Percentiles rank a stretch among this genome's conserved stretches.
phyloP scores from a whole-genome alignment of 2,329 filamentous ascomycete genomes.

The Xylariaceae sp. region DNA sequence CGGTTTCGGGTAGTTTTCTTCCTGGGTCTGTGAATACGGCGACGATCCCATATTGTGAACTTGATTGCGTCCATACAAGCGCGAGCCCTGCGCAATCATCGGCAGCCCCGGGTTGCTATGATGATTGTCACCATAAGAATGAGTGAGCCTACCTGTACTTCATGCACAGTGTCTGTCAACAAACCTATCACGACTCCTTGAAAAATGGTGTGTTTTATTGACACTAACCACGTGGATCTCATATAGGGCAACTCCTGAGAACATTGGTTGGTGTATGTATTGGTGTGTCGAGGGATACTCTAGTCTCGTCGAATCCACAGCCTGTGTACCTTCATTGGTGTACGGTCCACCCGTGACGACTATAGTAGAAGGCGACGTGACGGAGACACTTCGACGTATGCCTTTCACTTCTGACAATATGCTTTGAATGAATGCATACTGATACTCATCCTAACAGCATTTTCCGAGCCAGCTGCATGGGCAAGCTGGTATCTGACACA shows the following conservation, averaged over 20 bases:
- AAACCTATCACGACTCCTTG: no score
- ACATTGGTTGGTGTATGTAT: slow-evolving; percentile 16
- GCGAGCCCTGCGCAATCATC: slow-evolving; percentile 8
- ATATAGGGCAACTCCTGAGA: slow-evolving; percentile 10
- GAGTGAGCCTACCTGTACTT: not conserved
- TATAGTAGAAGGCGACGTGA: slow-evolving; percentile 1
- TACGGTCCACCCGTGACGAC: slow-evolving; percentile 4
- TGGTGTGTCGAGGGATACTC: slow-evolving; percentile 15
- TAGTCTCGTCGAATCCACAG: slow-evolving; percentile 9
- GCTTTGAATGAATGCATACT: no score
- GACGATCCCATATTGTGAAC: slow-evolving; percentile 14
- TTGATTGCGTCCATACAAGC: slow-evolving; percentile 8
- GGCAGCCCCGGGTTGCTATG: slow-evolving; percentile 7
- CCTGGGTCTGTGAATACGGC: slow-evolving; percentile 12
- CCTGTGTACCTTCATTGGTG: slow-evolving; percentile 13
- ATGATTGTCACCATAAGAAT: slow-evolving; percentile 1
- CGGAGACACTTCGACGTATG: not conserved
- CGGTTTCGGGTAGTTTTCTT: slow-evolving; percentile 10
- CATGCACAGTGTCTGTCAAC: no score
- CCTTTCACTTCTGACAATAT: not conserved
- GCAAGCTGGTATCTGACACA: slow-evolving; percentile 17
- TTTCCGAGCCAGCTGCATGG: slow-evolving; percentile 9
- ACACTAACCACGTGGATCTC: no score
- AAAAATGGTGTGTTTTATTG: no score
- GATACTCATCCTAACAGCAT: slow-evolving; percentile 1